phyloP scores from a whole-genome alignment of 495 filamentous ascomycete genomes.

The Terfezia boudieri region DNA sequence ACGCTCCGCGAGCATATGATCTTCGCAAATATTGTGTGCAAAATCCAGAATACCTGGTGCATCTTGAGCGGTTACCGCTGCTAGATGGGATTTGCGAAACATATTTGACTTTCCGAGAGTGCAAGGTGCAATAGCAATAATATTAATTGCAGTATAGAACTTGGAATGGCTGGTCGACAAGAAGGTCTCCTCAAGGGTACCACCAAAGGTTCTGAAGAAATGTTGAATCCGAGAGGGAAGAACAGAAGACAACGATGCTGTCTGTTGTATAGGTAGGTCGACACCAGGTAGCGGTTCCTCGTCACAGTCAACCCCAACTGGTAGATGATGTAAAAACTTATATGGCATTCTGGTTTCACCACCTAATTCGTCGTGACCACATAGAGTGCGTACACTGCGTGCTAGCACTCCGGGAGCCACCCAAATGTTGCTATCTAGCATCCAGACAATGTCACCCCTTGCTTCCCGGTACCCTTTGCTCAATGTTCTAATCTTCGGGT shows the following conservation, averaged over 20 bases:
- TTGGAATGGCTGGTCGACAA: slow-evolving; percentile 87
- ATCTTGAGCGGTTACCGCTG: slow-evolving; percentile 43
- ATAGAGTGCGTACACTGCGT: slow-evolving; percentile 70
- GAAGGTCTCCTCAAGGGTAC: slow-evolving; percentile 79
- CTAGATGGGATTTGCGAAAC: slow-evolving; percentile 82
- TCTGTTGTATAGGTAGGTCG: slow-evolving; percentile 15
- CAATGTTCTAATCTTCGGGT: slow-evolving; percentile 96
- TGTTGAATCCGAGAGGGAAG: slow-evolving; percentile 5
- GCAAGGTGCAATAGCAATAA: slow-evolving; percentile 72
- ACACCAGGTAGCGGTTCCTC: slow-evolving; percentile 20
- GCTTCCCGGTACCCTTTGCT: slow-evolving; percentile 89
- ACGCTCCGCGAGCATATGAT: slow-evolving; percentile 84
- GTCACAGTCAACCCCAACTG: slow-evolving; percentile 57
- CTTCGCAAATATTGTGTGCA: slow-evolving; percentile 89
- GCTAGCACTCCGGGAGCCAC: slow-evolving; percentile 53
- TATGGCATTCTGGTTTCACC: slow-evolving; percentile 20
- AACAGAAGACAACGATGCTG: slow-evolving; percentile 12
- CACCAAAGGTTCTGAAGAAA: slow-evolving; percentile 28
- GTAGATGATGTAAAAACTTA: slow-evolving; percentile 93
- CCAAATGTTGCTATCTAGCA: slow-evolving; percentile 95
- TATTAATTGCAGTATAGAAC: slow-evolving; percentile 96
- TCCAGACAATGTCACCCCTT: slow-evolving; percentile 79
- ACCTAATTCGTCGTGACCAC: slow-evolving; percentile 38
- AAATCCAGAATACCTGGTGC: slow-evolving; percentile 70
- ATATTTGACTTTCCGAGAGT: slow-evolving; percentile 96